Evolutionary conservation across 495 filamentous ascomycete genomes (phyloP).

Genomic region (Penicillium dipodomyicola): DNA sequence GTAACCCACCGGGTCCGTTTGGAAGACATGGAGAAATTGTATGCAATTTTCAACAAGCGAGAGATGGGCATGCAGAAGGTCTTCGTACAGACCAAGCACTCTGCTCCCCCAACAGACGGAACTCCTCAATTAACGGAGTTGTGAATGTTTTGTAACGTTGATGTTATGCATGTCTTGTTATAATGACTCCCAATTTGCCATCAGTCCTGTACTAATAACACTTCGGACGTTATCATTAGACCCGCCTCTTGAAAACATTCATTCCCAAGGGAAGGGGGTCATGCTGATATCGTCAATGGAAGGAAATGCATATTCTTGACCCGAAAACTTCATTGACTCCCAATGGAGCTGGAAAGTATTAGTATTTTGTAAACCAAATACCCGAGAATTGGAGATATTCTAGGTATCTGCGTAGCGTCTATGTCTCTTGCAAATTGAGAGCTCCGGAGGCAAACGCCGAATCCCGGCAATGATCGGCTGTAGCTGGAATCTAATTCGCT

Average conservation of each 20-base stretch:
- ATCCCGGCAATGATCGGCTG: background rate
- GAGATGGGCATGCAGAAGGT: conserved; percentile 66
- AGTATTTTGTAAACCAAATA: background rate
- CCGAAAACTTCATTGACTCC: background rate
- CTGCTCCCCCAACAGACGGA: conserved; percentile 49
- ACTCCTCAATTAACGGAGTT: conserved; percentile 49
- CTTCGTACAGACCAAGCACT: conserved; percentile 63
- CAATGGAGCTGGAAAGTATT: background rate
- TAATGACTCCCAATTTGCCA: background rate
- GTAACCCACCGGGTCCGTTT: conserved; percentile 71
- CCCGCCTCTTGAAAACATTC: background rate
- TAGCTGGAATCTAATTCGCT: background rate
- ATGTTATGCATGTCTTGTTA: too few species aligned
- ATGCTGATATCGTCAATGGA: background rate
- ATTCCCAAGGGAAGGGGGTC: background rate
- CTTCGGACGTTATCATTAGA: background rate
- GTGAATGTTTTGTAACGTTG: background rate
- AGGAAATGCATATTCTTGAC: background rate
- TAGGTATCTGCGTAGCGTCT: background rate
- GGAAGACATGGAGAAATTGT: conserved; percentile 69
- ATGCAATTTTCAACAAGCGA: conserved; percentile 64
- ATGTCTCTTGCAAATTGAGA: background rate
- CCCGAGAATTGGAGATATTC: background rate
- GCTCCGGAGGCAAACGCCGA: background rate
- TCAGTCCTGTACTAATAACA: background rate